phyloP scores from a whole-genome alignment of 345 rosid species.

The Eucalyptus cladocalyx region DNA sequence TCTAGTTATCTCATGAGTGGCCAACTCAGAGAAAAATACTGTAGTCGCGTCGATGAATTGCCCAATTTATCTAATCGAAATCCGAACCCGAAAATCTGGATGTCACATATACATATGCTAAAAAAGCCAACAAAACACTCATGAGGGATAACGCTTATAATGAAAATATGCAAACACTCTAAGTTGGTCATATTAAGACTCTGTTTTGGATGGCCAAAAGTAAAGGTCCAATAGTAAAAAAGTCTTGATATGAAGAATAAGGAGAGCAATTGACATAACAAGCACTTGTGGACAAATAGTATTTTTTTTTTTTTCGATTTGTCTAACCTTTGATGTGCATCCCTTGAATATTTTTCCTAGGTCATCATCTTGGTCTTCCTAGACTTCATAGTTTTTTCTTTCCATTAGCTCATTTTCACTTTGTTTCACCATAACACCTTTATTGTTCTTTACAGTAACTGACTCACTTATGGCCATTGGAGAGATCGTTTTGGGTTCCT shows the following conservation, averaged over 20 bases:
- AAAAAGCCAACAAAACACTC: background rate
- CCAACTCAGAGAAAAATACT: too few species aligned
- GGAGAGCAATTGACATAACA: background rate
- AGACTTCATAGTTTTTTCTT: background rate
- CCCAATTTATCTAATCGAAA: too few species aligned
- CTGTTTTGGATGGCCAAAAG: too few species aligned
- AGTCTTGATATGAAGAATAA: background rate
- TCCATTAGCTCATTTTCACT: background rate
- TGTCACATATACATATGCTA: background rate
- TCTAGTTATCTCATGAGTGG: too few species aligned
- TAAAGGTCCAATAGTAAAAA: background rate
- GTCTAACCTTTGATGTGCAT: background rate
- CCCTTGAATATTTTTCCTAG: background rate
- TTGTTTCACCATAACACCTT: background rate
- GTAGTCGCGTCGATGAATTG: too few species aligned
- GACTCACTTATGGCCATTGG: background rate
- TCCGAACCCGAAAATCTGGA: too few species aligned
- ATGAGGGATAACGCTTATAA: background rate
- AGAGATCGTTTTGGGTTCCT: background rate
- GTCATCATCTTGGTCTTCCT: background rate
- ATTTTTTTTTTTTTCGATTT: background rate
- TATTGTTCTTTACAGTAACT: accelerated
- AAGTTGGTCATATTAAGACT: too few species aligned
- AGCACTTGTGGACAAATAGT: background rate
- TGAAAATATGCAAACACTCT: background rate